Evolutionary conservation across 257 asterid species (phyloP), one percentile per base, ranked within the genome.

Genomic region (Linderniella brevidens): DNA sequence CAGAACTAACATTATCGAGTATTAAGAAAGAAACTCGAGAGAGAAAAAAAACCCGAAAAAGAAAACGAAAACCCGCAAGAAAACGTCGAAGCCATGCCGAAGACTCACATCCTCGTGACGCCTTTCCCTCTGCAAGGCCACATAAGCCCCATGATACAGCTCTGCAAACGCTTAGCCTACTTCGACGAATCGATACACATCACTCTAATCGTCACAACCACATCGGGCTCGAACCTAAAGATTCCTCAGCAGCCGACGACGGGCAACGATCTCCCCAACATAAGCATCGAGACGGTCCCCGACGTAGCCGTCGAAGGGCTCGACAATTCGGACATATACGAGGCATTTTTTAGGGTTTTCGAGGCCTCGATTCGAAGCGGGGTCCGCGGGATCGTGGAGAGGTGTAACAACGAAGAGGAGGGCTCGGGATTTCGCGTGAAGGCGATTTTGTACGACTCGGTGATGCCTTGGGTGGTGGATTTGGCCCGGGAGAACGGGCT

Each of bases 401-500:
- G 13, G 10, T 11, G 20, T 46, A 5, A 35, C 10, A 17, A 11
- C n/a, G n/a, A n/a, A 17, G 35, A 19, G 8, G 39, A 29, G 7
- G 18, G n/a, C 13, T 45, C 12, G 16, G 19, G 9, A 4, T 43
- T 18, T 9, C 18, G 18, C 11, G 14, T 43, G 18, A 43, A 43
- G 19, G 51, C 51, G 2, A 18, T 46, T 1, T 6, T 46, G 35
- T 20, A 73, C 50, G 74, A 60, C 50, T 62, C 76, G 7, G 37
- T 53, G 12, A n/a, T 66, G 11, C 59, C 77, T 1, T 73, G 66
- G 62, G 49, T 53, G 38, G 10, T 69, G 52, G 74, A 69, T 11
- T 13, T 73, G 10, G 74, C 74, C 0, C 55, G 50, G 8, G 13
- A 55, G 17, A 46, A 35, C 3, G 65, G 69, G 4, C 20, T 73